phyloP scores from a whole-genome alignment of 2,329 filamentous ascomycete species.

The Exophiala calicioides region DNA sequence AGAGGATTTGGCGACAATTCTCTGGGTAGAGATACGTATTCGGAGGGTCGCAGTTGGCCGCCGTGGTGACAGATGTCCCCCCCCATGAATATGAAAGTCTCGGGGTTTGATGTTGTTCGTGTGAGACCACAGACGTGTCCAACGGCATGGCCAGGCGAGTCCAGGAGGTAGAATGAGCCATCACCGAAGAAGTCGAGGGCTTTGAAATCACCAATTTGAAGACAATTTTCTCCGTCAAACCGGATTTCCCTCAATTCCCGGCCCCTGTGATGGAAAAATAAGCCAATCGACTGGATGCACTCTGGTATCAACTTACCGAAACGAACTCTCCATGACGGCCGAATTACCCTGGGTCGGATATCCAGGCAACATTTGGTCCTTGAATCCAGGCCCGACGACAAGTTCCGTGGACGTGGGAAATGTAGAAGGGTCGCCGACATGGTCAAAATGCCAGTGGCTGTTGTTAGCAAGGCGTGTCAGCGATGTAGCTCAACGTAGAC shows the following conservation, averaged over 20 bases:
- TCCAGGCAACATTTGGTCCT: constrained; percentile 48
- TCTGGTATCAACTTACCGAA: no score
- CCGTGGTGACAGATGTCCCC: constrained; percentile 52
- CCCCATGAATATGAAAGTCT: constrained; percentile 52
- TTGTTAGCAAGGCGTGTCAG: no score
- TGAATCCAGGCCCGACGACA: constrained; percentile 57
- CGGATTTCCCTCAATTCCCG: no score
- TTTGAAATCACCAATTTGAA: constrained; percentile 39
- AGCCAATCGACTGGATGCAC: no score
- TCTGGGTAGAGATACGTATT: constrained; percentile 10
- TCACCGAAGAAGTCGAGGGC: no score
- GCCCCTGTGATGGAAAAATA: no score
- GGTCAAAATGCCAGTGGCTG: no score
- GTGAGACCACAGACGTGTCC: constrained; percentile 55
- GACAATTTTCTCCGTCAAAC: no score
- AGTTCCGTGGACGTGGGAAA: constrained; percentile 42
- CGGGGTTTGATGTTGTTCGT: constrained; percentile 37
- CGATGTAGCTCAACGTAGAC: no score
- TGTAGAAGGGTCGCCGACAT: constrained; percentile 27
- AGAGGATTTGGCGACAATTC: constrained; percentile 10
- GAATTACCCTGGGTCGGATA: constrained; percentile 45
- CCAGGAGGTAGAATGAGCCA: constrained; percentile 46
- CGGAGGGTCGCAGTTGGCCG: constrained; percentile 18
- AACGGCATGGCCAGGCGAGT: constrained; percentile 49
- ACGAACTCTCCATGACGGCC: no score